These are phyloP conservation scores for Pascua guehoae DNA, from an alignment of 1,284 basidiomycete species.

Conservation along the genomic window DNA sequence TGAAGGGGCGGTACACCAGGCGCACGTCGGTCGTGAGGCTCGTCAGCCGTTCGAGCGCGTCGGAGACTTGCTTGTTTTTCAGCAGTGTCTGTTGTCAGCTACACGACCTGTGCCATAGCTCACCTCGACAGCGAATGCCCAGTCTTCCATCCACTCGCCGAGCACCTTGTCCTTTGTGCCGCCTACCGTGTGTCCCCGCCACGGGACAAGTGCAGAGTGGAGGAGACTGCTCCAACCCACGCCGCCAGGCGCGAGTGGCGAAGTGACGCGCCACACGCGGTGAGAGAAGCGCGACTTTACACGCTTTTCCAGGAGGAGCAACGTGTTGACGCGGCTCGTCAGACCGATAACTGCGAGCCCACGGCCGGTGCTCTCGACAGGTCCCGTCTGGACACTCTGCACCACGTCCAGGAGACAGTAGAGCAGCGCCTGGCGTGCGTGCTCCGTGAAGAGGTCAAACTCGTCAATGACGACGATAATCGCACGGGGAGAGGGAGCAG, in stretches of 20 bases:
- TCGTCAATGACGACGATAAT: slow-evolving; percentile 80
- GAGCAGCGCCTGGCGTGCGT: slow-evolving; percentile 79
- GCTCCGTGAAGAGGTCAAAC: slow-evolving; percentile 85
- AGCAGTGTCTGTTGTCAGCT: slow-evolving; percentile 34
- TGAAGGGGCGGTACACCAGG: slow-evolving; percentile 61
- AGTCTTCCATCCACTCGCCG: slow-evolving; percentile 49
- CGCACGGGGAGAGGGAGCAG: slow-evolving; percentile 70
- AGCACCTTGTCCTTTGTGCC: slow-evolving; percentile 49
- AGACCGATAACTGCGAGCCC: slow-evolving; percentile 80
- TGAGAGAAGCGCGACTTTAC: slow-evolving; percentile 95
- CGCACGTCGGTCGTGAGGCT: slow-evolving; percentile 66
- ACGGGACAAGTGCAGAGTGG: slow-evolving; percentile 51
- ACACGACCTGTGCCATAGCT: slow-evolving; percentile 27
- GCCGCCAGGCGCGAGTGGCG: slow-evolving; percentile 54
- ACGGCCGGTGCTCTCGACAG: slow-evolving; percentile 41
- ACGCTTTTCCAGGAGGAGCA: slow-evolving; percentile 84
- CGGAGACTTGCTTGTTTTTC: slow-evolving; percentile 28
- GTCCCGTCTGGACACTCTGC: slow-evolving; percentile 50
- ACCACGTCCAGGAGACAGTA: slow-evolving; percentile 69
- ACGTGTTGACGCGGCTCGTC: slow-evolving; percentile 77
- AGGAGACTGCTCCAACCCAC: slow-evolving; percentile 56
- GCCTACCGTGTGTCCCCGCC: slow-evolving; percentile 11
- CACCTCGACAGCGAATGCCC: slow-evolving; percentile 60
- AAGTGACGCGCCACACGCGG: slow-evolving; percentile 71
- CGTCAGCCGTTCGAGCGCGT: slow-evolving; percentile 56